Evolutionary conservation across 2,329 filamentous ascomycete genomes (phyloP).

Genomic region (Ascochyta clinopodiicola): DNA sequence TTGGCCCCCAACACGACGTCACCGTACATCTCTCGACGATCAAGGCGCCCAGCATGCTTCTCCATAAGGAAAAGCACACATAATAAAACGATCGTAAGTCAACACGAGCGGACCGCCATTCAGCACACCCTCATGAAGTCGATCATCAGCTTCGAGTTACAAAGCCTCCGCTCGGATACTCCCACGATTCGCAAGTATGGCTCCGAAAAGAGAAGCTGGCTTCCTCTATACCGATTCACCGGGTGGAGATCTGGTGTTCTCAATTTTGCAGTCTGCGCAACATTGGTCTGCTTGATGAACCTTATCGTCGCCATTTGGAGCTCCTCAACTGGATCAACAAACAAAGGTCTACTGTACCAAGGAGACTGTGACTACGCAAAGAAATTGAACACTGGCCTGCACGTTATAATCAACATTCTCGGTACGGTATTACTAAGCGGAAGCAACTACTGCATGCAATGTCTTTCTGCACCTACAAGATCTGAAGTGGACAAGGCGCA

Average conservation of each 20-base stretch:
- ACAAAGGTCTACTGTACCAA: constrained; percentile 4
- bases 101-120: too few relatives aligned
- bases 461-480: constrained; percentile 58
- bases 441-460: constrained; percentile 61
- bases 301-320: constrained; percentile 3
- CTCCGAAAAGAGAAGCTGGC: too few relatives aligned
- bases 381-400: constrained; percentile 32
- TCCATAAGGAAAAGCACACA: too few relatives aligned
- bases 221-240: background rate
- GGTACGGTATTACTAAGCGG: constrained; percentile 55
- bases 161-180: too few relatives aligned
- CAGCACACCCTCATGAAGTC: too few relatives aligned
- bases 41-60: too few relatives aligned
- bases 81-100: too few relatives aligned
- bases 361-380: constrained; percentile 5
- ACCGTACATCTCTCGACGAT: too few relatives aligned
- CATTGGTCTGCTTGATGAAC: constrained; percentile 2
- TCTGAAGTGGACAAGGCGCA: constrained; percentile 58
- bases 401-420: constrained; percentile 57
- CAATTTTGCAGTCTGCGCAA: constrained; percentile 1
- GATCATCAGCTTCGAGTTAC: too few relatives aligned
- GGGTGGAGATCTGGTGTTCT: background rate
- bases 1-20: too few relatives aligned
- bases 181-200: too few relatives aligned
- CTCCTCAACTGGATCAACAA: background rate